These are phyloP conservation scores for Emmonsia crescens DNA, from an alignment of 2,329 filamentous ascomycete genomes.

Conservation along the genomic window DNA sequence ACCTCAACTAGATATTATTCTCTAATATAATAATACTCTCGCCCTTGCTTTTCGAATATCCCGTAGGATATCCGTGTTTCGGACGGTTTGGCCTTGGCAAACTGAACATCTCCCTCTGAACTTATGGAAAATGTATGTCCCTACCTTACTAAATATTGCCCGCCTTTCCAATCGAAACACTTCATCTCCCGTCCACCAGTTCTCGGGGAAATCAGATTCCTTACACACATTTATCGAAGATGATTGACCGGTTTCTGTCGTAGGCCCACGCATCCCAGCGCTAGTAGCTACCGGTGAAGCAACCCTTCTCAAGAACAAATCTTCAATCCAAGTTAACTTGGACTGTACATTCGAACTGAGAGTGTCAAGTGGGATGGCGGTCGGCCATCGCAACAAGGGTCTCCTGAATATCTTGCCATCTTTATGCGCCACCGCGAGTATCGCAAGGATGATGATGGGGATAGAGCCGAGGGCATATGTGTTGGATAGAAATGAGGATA, in stretches of 20 bases:
- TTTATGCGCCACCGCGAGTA: neutral
- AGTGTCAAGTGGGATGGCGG: neutral
- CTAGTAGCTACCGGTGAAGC: neutral
- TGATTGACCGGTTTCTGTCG: neutral
- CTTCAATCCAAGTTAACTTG: neutral
- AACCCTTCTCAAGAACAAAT: neutral
- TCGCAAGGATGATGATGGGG: neutral
- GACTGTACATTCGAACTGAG: neutral
- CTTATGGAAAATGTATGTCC: neutral
- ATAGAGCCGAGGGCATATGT: neutral
- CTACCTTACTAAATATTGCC: constrained; percentile 40
- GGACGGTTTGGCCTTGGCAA: neutral
- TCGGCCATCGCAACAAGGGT: neutral
- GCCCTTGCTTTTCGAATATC: neutral
- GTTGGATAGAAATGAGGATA: neutral
- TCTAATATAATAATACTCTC: neutral
- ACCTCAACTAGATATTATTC: neutral
- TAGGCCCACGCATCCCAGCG: no score
- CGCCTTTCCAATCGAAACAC: constrained; percentile 40
- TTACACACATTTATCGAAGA: constrained; percentile 22
- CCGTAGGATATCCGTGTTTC: neutral
- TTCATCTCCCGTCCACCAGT: constrained; percentile 30
- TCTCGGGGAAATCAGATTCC: constrained; percentile 32
- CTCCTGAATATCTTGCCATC: neutral
- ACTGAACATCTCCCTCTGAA: neutral